Evolutionary conservation across 257 asterid genomes (phyloP).

Genomic region (Paraleonurus japonicus): DNA sequence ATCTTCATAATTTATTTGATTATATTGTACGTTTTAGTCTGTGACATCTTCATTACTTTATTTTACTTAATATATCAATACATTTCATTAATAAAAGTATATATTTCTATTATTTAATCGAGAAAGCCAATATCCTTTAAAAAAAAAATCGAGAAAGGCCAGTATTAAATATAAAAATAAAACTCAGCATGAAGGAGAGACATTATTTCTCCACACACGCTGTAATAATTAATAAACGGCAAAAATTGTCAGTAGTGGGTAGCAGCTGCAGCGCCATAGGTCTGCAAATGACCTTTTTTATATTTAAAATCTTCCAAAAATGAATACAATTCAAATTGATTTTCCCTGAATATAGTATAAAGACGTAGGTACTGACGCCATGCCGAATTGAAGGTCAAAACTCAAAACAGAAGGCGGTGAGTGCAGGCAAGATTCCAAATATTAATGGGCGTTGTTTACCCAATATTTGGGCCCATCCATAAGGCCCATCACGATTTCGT

Average conservation of each 20-base stretch:
- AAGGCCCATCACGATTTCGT: background rate
- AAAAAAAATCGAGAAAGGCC: background rate
- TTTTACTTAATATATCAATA: background rate
- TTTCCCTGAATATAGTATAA: background rate
- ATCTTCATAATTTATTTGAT: background rate
- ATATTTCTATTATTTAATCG: background rate
- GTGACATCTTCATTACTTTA: background rate
- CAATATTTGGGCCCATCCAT: background rate
- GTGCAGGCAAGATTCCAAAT: background rate
- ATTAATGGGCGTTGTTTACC: background rate
- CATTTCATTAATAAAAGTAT: background rate
- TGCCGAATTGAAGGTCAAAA: background rate
- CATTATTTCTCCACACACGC: background rate
- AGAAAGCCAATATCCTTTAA: too few species aligned
- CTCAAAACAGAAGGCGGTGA: background rate
- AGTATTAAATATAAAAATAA: background rate
- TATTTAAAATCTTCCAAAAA: too few species aligned
- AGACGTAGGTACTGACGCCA: background rate
- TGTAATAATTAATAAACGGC: conserved; percentile 20
- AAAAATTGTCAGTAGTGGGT: conserved; percentile 16
- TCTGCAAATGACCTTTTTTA: too few species aligned
- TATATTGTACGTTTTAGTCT: too few species aligned
- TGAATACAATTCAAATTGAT: background rate
- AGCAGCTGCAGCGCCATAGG: background rate
- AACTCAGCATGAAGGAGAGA: background rate